These are phyloP conservation scores for Linum lewisii DNA, from an alignment of 345 rosid species.

Conservation along the genomic window DNA sequence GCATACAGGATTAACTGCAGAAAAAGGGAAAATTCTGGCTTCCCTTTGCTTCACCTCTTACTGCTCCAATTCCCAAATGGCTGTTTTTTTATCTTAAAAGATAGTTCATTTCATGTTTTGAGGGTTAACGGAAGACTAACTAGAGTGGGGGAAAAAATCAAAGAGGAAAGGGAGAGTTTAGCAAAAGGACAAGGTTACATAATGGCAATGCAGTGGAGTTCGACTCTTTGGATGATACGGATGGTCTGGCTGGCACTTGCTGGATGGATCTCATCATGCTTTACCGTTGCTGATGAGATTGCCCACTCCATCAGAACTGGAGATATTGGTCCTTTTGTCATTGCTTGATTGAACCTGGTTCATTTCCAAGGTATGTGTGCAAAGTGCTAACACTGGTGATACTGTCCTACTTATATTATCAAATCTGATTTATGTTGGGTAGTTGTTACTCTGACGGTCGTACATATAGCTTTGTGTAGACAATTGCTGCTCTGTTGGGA, in stretches of 20 bases:
- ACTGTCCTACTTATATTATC: not conserved
- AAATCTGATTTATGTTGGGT: not conserved
- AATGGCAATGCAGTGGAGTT: constrained; percentile 59
- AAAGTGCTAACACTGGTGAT: not conserved
- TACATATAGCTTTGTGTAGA: not conserved
- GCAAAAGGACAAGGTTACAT: not conserved
- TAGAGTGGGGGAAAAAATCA: not conserved
- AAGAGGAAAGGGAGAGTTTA: not conserved
- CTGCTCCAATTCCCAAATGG: not conserved
- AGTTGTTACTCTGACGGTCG: not conserved
- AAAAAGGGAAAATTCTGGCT: not conserved
- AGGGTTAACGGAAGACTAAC: not conserved
- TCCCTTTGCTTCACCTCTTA: not conserved
- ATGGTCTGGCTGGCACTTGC: constrained; percentile 56
- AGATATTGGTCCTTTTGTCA: constrained; percentile 80
- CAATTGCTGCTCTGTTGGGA: not conserved
- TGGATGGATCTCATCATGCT: constrained; percentile 76
- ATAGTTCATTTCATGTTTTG: no score
- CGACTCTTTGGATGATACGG: constrained; percentile 50
- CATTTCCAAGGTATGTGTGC: not conserved
- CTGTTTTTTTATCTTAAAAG: no score
- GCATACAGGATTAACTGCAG: not conserved
- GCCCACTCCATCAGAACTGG: constrained; percentile 67
- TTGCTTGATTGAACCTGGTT: constrained; percentile 26
- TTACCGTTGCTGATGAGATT: constrained; percentile 78